phyloP scores from a whole-genome alignment of 78 protist genomes.

The Dictyostelium intermedium region DNA sequence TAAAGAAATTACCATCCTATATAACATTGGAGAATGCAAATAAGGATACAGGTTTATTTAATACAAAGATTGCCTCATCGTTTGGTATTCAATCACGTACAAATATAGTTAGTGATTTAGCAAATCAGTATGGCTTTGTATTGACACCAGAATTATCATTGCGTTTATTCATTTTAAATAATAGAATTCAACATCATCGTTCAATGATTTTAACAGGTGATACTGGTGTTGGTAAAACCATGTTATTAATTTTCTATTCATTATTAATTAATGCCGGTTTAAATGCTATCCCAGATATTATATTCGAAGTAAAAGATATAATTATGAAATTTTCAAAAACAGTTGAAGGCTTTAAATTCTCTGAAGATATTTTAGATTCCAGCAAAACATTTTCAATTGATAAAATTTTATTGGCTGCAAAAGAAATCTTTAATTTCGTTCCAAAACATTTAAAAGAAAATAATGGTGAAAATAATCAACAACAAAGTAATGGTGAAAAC shows the following conservation, averaged over 20 bases:
- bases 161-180: slow-evolving; percentile 30
- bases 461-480: neutral
- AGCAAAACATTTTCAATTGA: neutral
- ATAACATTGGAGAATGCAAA: neutral
- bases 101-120: neutral
- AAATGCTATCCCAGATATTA: slow-evolving; percentile 30
- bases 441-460: neutral
- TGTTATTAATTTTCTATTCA: slow-evolving; percentile 36
- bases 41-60: neutral
- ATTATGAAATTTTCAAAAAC: neutral
- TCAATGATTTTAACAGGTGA: slow-evolving; percentile 74
- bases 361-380: neutral
- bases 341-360: neutral
- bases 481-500: neutral
- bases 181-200: slow-evolving; percentile 34
- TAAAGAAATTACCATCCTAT: neutral
- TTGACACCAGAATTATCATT: slow-evolving; percentile 70
- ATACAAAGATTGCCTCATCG: neutral
- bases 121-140: slow-evolving; percentile 38
- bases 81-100: slow-evolving; percentile 48
- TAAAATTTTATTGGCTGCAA: neutral
- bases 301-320: neutral
- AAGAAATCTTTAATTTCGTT: neutral
- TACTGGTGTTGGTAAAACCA: slow-evolving; percentile 86
- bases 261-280: slow-evolving; percentile 58